A percentile compares a stretch with the other conserved stretches of the same genome.
Conservation (phyloP, 2,329 filamentous ascomycete species). For the Penicillium thymicola region DNA sequence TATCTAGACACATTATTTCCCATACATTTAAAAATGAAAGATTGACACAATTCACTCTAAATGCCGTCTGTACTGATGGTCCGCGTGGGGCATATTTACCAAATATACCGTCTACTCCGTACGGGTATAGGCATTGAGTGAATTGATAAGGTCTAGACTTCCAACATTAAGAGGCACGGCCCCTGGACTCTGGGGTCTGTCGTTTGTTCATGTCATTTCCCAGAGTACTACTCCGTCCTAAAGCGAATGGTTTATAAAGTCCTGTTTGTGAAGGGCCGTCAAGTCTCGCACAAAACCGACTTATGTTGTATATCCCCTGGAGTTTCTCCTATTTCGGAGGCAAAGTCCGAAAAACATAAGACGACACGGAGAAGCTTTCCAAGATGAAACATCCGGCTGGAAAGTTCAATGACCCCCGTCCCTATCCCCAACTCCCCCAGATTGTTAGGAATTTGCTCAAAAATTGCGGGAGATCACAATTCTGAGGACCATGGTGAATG, state of each 20-base stretch:
- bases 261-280: background rate
- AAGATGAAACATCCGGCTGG: slow-evolving; percentile 2
- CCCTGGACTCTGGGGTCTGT: background rate
- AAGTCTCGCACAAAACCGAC: background rate
- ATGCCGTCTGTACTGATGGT: background rate
- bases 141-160: background rate
- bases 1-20: background rate
- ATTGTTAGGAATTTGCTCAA: background rate
- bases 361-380: slow-evolving; percentile 5
- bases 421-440: background rate
- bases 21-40: background rate
- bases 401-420: background rate
- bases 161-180: background rate
- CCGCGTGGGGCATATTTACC: background rate
- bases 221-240: background rate
- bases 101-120: background rate
- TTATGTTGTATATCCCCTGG: background rate
- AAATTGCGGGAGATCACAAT: background rate
- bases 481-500: background rate
- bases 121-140: background rate
- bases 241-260: no score
- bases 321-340: background rate
- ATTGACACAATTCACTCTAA: background rate
- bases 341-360: no score
- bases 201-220: background rate